Percentiles rank a stretch among this genome's conserved stretches.
These are phyloP conservation scores for sorghum (Sorghum bicolor) DNA, from an alignment of 176 grass and related monocot species.

Conservation along the genomic window DNA sequence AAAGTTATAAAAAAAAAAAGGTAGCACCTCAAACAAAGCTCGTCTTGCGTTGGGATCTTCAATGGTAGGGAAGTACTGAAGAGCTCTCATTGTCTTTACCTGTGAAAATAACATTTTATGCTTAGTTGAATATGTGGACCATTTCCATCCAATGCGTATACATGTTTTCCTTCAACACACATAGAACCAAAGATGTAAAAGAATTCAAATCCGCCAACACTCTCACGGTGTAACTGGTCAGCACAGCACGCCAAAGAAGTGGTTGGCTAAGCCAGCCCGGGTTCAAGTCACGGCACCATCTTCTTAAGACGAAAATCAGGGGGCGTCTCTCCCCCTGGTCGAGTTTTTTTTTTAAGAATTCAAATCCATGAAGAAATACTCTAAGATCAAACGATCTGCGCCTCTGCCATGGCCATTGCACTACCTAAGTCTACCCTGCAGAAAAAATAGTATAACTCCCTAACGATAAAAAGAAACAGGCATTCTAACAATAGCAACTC, in stretches of 20 bases:
- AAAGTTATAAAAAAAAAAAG: not conserved
- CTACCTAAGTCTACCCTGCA: not conserved
- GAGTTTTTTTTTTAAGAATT: too few relatives aligned
- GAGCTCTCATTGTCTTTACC: slow-evolving; percentile 99
- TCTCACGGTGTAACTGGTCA: too few relatives aligned
- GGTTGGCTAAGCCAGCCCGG: too few relatives aligned
- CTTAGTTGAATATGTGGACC: not conserved
- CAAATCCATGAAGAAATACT: not conserved
- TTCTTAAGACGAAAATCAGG: too few relatives aligned
- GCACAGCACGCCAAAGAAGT: too few relatives aligned
- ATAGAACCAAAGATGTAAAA: not conserved
- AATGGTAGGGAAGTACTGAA: slow-evolving; percentile 93
- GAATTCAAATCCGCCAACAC: slow-evolving; percentile 16
- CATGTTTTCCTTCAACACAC: slow-evolving; percentile 13
- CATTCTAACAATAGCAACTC: not conserved
- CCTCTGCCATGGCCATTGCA: not conserved
- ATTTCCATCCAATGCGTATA: slow-evolving; percentile 4
- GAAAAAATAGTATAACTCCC: not conserved
- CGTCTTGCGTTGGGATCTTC: slow-evolving; percentile 90
- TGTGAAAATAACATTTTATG: slow-evolving; percentile 31
- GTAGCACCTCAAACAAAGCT: slow-evolving; percentile 85
- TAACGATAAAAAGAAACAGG: not conserved
- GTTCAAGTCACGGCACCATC: too few relatives aligned
- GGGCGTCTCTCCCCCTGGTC: too few relatives aligned
- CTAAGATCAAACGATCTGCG: not conserved